Evolutionary conservation across 2,329 filamentous ascomycete genomes (phyloP), one percentile per base, ranked within the genome.

Genomic region (Penicillium glabrum): DNA sequence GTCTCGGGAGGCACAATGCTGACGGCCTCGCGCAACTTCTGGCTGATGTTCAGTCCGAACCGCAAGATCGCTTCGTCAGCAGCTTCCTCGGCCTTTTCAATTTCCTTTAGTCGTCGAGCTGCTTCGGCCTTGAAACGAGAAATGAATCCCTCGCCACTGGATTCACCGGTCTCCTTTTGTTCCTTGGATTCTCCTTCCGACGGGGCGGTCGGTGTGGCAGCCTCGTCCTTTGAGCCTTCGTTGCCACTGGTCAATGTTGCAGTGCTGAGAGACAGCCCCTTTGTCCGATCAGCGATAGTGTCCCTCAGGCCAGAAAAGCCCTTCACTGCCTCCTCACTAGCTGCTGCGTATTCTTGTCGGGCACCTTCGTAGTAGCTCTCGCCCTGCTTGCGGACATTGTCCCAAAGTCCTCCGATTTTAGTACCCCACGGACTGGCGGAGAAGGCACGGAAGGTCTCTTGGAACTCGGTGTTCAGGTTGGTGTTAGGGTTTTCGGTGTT

Each of bases 361-460:
- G 86, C 88, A 19, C 89, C 91, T 72, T 96, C 89, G 67, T 89
- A 91, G 76, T 96, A 95, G 59, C 88, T 90, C 75, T 93, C 91
- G 69, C 93, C 89, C 86, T 96, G 93, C 77, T 96, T 96, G 71
- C 92, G 90, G n/a, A 96, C 93, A 68, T 84, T 93, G 46, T 90
- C 90, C 70, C 96, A 88, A 72, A 96, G 90, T 7, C 92, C 93
- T 35, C 95, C 93, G 31, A 99, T 86, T 66, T 85, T 87, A 23
- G 89, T 86, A 45, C 93, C 95, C 95, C 95, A 99, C 11, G 91
- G 90, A 67, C 91, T 96, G 63, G 87, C 86, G 3, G 91, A 93
- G 70, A 99, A 90, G 24, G 93, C 93, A 70, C 91, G 92, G 81
- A 98, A 97, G 7, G 93, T 95, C 76, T 97, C 91, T 76, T 96